Evolutionary conservation across 2,329 filamentous ascomycete genomes (phyloP).

Genomic region (Cyclaneusma minus): DNA sequence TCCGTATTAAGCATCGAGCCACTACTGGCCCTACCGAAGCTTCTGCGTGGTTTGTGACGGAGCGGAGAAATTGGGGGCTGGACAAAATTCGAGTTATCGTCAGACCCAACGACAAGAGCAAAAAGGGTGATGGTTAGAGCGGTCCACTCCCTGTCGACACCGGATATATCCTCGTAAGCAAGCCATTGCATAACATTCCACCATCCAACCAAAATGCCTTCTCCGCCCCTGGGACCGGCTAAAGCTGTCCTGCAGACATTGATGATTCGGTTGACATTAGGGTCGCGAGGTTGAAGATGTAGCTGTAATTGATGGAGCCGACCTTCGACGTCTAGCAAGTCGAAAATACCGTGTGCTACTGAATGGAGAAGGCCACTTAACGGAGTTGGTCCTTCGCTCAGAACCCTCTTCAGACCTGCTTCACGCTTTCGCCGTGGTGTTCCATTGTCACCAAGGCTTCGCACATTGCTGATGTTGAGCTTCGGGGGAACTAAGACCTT

Average conservation of each 20-base stretch:
- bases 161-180: slow-evolving; percentile 26
- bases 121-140: slow-evolving; percentile 48
- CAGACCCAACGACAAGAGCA: slow-evolving; percentile 44
- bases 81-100: slow-evolving; percentile 20
- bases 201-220: slow-evolving; percentile 52
- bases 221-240: slow-evolving; percentile 37
- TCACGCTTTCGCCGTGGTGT: slow-evolving; percentile 37
- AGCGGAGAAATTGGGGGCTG: slow-evolving; percentile 20
- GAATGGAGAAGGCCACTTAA: slow-evolving; percentile 36
- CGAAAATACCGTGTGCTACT: slow-evolving; percentile 43
- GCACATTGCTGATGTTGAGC: slow-evolving; percentile 42
- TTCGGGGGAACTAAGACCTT: slow-evolving; percentile 44
- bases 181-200: slow-evolving; percentile 63
- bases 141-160: slow-evolving; percentile 51
- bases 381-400: slow-evolving; percentile 23
- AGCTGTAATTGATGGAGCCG: slow-evolving; percentile 52
- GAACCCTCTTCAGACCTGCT: slow-evolving; percentile 26
- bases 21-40: slow-evolving; percentile 31
- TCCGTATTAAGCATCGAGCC: slow-evolving; percentile 22
- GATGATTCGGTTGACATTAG: slow-evolving; percentile 45
- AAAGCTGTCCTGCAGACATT: slow-evolving; percentile 48
- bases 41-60: slow-evolving; percentile 20
- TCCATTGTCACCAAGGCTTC: slow-evolving; percentile 39
- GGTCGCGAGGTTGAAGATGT: slow-evolving; percentile 46
- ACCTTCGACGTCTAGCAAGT: slow-evolving; percentile 47